Evolutionary conservation across 1,284 basidiomycete species (phyloP).

Genomic region (Apiotrichum sp.): DNA sequence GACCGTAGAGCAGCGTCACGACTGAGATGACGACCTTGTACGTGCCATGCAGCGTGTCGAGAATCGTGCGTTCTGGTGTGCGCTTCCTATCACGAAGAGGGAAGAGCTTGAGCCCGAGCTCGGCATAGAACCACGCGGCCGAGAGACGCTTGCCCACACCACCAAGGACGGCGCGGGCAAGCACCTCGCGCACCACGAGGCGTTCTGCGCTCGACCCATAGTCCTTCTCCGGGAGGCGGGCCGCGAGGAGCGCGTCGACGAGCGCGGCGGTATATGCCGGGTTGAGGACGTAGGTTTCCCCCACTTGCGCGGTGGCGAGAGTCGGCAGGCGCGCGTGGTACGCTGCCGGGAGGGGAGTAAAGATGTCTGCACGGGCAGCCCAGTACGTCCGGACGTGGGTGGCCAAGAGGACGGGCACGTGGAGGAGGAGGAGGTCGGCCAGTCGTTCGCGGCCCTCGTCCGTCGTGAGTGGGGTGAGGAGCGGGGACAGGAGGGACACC

Average conservation of each 20-base stretch:
- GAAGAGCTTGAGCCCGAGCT: conserved; percentile 14
- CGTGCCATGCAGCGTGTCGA: neutral
- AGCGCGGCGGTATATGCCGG: conserved; percentile 44
- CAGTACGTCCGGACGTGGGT: conserved; percentile 28
- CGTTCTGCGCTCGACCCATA: conserved; percentile 41
- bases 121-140: conserved; percentile 46
- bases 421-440: conserved; percentile 23
- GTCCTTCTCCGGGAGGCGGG: conserved; percentile 38
- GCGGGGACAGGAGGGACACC: conserved; percentile 19
- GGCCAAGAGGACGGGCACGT: conserved; percentile 24
- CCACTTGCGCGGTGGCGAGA: conserved; percentile 1
- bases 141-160: conserved; percentile 35
- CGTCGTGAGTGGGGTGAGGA: conserved; percentile 17
- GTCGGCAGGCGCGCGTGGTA: conserved; percentile 37
- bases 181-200: conserved; percentile 45
- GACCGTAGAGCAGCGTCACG: conserved; percentile 9
- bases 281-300: conserved; percentile 17
- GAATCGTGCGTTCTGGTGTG: neutral
- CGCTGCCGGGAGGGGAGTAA: conserved; percentile 5
- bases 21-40: neutral
- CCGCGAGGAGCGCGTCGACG: conserved; percentile 40
- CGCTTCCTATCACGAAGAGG: neutral
- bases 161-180: conserved; percentile 45
- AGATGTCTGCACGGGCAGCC: conserved; percentile 14
- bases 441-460: conserved; percentile 8